phyloP scores from a whole-genome alignment of 192 early-diverging fungal genomes.

The Coemansia sp. region DNA sequence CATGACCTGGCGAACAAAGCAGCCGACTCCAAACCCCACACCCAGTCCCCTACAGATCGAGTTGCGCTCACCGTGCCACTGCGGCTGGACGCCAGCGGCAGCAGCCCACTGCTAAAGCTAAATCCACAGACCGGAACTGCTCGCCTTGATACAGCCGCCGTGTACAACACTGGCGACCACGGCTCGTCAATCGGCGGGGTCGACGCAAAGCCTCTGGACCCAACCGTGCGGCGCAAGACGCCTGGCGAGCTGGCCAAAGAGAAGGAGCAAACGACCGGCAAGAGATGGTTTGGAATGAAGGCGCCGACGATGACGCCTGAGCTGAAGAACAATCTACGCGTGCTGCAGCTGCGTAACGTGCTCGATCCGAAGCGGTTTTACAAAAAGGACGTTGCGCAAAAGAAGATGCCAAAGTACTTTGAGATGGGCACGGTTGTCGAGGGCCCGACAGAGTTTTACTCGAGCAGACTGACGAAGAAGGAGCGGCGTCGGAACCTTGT shows the following conservation, averaged over 20 bases:
- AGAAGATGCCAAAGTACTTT: conserved; percentile 82
- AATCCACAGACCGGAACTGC: conserved; percentile 25
- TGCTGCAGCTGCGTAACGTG: conserved; percentile 80
- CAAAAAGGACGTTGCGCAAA: conserved; percentile 65
- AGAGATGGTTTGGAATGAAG: conserved; percentile 87
- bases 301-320: conserved; percentile 82
- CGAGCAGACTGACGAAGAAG: conserved; percentile 80
- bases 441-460: conserved; percentile 84
- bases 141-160: conserved; percentile 12
- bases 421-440: conserved; percentile 92
- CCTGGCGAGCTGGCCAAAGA: conserved; percentile 12
- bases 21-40: not conserved
- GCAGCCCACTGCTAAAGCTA: conserved; percentile 7
- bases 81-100: conserved; percentile 16
- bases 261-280: conserved; percentile 36
- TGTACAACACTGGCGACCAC: not conserved
- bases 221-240: conserved; percentile 33
- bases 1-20: conserved; percentile 10
- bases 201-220: conserved; percentile 14
- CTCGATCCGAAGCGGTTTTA: conserved; percentile 93
- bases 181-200: conserved; percentile 3
- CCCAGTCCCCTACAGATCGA: not conserved
- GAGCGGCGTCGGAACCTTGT: conserved; percentile 82
- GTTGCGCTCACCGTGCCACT: conserved; percentile 21
- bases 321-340: conserved; percentile 84